phyloP scores from a whole-genome alignment of 805 yeast genomes.

The Zygoascus flipseniorum region DNA sequence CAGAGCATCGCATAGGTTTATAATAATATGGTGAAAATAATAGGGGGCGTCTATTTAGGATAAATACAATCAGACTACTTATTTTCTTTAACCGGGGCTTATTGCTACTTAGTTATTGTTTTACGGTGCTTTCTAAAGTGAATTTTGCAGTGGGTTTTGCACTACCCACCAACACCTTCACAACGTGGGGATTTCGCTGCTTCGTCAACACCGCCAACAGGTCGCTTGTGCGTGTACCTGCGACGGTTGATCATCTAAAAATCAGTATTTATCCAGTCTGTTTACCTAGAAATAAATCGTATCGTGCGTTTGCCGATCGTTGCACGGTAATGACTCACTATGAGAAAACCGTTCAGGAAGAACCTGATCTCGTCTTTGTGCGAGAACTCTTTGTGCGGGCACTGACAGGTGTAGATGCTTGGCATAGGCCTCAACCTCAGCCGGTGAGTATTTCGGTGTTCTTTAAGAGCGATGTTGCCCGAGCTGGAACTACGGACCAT shows the following conservation, averaged over 20 bases:
- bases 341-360: not conserved
- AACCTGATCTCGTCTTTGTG: constrained; percentile 38
- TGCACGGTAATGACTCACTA: not conserved
- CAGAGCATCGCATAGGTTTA: no score
- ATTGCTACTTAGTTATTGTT: no score
- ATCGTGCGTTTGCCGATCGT: no score
- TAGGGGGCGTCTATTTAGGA: no score
- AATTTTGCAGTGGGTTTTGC: no score
- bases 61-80: no score
- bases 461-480: constrained; percentile 56
- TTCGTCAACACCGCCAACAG: not conserved
- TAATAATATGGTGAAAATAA: no score
- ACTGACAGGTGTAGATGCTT: constrained; percentile 63
- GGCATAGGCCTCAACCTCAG: constrained; percentile 60
- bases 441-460: constrained; percentile 53
- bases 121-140: no score
- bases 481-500: constrained; percentile 77
- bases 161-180: not conserved
- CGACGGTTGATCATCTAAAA: not conserved
- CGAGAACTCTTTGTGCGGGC: constrained; percentile 53
- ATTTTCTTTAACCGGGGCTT: no score
- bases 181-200: not conserved
- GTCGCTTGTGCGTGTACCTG: not conserved
- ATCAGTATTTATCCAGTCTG: no score
- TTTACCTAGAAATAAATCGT: no score